Percentiles rank a stretch among this genome's conserved stretches.
Evolutionary conservation across 257 asterid genomes (phyloP).

Genomic region (Nicotiana obtusifolia): DNA sequence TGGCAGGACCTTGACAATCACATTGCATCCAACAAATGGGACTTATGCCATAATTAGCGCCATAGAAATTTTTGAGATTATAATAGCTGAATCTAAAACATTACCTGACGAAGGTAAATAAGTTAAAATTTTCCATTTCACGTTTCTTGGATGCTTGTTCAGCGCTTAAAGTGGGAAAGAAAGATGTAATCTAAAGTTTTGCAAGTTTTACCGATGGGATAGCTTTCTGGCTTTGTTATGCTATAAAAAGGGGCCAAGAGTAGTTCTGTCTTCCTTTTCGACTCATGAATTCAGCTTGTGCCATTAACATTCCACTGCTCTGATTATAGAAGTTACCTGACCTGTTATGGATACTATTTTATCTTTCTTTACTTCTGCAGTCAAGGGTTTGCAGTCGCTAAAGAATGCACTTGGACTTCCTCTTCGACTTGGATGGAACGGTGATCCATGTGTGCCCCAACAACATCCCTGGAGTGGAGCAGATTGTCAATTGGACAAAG

Average conservation of each 20-base stretch:
- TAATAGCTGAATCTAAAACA: slow-evolving; percentile 81
- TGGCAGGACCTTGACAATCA: slow-evolving; percentile 80
- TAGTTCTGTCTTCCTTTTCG: neutral
- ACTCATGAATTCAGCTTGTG: neutral
- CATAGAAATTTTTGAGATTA: slow-evolving; percentile 77
- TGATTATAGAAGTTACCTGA: neutral
- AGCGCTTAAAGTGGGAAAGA: neutral
- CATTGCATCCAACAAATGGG: slow-evolving; percentile 67
- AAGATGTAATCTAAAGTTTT: neutral
- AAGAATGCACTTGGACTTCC: slow-evolving; percentile 88
- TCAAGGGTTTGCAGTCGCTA: slow-evolving; percentile 67
- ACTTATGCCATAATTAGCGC: slow-evolving; percentile 62
- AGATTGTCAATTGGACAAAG: slow-evolving; percentile 70
- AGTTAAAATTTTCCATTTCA: neutral
- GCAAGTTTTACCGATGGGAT: neutral
- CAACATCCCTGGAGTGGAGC: slow-evolving; percentile 98
- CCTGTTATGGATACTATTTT: neutral
- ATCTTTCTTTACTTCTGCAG: slow-evolving; percentile 28
- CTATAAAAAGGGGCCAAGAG: neutral
- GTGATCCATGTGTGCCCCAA: slow-evolving; percentile 98
- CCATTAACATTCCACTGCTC: neutral
- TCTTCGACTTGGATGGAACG: slow-evolving; percentile 97
- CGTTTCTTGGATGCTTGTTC: neutral
- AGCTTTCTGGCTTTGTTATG: neutral
- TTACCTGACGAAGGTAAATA: slow-evolving; percentile 67